Conservation (phyloP, 768 basidiomycete species). For the Tylopilus balloui region DNA sequence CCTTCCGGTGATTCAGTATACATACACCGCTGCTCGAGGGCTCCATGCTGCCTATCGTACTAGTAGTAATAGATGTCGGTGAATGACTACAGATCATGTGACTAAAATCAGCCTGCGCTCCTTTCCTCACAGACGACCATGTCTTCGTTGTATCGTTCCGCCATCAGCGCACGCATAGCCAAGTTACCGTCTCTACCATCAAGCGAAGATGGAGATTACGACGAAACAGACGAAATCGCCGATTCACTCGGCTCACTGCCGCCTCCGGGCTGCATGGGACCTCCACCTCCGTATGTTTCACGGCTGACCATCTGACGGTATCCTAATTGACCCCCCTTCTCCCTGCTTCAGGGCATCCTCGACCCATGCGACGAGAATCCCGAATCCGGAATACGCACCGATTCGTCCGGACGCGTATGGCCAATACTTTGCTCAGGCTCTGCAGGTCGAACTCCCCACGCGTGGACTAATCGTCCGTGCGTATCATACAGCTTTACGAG, state of each 20-base stretch:
- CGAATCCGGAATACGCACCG: slow-evolving; percentile 66
- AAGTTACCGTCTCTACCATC: slow-evolving; percentile 61
- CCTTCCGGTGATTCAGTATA: too few relatives aligned
- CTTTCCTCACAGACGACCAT: slow-evolving; percentile 31
- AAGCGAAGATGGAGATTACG: slow-evolving; percentile 37
- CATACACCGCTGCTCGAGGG: too few relatives aligned
- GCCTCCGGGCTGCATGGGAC: slow-evolving; percentile 45
- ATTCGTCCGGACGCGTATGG: slow-evolving; percentile 57
- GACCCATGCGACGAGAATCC: slow-evolving; percentile 30
- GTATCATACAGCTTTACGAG: slow-evolving; percentile 72
- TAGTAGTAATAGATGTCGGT: too few relatives aligned
- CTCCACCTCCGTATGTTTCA: slow-evolving; percentile 55
- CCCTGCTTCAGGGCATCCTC: slow-evolving; percentile 26
- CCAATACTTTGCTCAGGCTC: slow-evolving; percentile 73
- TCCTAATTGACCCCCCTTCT: slow-evolving; percentile 18
- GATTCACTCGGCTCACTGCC: slow-evolving; percentile 62
- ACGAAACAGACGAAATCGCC: slow-evolving; percentile 45
- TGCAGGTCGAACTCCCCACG: slow-evolving; percentile 64
- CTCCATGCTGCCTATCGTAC: too few relatives aligned
- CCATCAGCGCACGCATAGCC: slow-evolving; percentile 68
- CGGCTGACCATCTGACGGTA: slow-evolving; percentile 1
- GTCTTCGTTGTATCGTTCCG: slow-evolving; percentile 73
- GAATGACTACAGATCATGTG: slow-evolving; percentile 1
- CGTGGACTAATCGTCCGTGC: slow-evolving; percentile 66
- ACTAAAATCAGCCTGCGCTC: not conserved